These are phyloP conservation scores for Verbascum thapsus DNA, from an alignment of 257 asterid species.

Conservation along the genomic window DNA sequence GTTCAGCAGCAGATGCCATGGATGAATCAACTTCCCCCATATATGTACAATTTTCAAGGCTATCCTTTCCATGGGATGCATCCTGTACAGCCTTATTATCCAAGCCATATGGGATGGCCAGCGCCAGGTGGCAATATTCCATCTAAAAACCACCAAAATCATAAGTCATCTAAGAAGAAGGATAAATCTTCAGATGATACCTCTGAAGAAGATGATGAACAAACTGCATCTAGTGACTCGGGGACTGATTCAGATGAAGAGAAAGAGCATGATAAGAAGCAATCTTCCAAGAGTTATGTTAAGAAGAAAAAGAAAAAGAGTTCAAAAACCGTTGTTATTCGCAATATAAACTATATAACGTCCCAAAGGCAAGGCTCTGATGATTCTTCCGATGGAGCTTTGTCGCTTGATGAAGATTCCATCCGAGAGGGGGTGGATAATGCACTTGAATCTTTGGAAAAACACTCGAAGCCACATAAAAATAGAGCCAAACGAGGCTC, in stretches of 20 bases:
- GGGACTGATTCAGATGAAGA: conserved; percentile 45
- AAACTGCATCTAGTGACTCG: conserved; percentile 49
- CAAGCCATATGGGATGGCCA: conserved; percentile 64
- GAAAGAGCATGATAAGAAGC: conserved; percentile 42
- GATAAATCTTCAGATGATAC: conserved; percentile 45
- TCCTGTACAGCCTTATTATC: conserved; percentile 58
- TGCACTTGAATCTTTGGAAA: conserved; percentile 60
- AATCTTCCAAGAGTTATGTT: conserved; percentile 44
- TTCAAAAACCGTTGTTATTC: conserved; percentile 79
- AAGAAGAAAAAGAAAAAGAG: conserved; percentile 64
- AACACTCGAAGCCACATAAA: conserved; percentile 42
- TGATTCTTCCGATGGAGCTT: conserved; percentile 47
- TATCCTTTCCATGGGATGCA: conserved; percentile 60
- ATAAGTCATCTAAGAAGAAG: conserved; percentile 48
- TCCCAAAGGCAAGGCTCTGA: conserved; percentile 53
- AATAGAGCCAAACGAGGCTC: conserved; percentile 41
- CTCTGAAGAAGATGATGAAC: conserved; percentile 57
- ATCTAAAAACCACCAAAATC: conserved; percentile 36
- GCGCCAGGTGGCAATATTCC: conserved; percentile 40
- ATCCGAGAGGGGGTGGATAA: conserved; percentile 61
- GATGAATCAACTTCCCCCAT: conserved; percentile 78
- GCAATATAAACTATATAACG: conserved; percentile 82
- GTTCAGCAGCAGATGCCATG: conserved; percentile 69
- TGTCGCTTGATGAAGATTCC: conserved; percentile 52
- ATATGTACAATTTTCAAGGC: conserved; percentile 66